A percentile compares a stretch with the other conserved stretches of the same genome.
Evolutionary conservation across 345 rosid species (phyloP).

Genomic region (Populus simonii): DNA sequence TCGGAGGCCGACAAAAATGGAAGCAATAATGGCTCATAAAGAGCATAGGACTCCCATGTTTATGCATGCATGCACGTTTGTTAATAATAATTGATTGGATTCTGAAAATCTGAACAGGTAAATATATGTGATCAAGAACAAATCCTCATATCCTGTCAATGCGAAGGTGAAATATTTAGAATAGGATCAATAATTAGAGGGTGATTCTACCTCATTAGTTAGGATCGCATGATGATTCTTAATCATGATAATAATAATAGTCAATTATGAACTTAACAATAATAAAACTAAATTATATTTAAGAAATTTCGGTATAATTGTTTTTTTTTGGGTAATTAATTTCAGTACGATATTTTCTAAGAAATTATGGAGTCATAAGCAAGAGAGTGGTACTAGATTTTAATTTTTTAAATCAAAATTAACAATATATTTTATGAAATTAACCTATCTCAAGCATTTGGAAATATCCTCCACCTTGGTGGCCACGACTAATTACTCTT

Average conservation of each 20-base stretch:
- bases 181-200: neutral
- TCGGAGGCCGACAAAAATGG: neutral
- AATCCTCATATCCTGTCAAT: neutral
- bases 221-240: neutral
- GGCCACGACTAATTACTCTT: too few relatives aligned
- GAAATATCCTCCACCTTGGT: too few relatives aligned
- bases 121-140: neutral
- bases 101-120: neutral
- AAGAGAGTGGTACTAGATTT: too few relatives aligned
- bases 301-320: too few relatives aligned
- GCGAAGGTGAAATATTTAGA: neutral
- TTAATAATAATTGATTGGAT: constrained; percentile 12
- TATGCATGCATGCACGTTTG: neutral
- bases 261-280: neutral
- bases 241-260: neutral
- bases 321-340: too few relatives aligned
- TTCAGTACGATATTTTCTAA: too few relatives aligned
- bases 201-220: neutral
- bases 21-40: neutral
- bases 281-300: neutral
- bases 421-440: neutral
- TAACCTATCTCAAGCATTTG: too few relatives aligned
- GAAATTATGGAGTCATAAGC: too few relatives aligned
- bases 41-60: neutral
- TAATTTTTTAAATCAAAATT: too few relatives aligned